These are phyloP conservation scores for Entamoeba invadens DNA, from an alignment of 208 protist species.

Conservation along the genomic window DNA sequence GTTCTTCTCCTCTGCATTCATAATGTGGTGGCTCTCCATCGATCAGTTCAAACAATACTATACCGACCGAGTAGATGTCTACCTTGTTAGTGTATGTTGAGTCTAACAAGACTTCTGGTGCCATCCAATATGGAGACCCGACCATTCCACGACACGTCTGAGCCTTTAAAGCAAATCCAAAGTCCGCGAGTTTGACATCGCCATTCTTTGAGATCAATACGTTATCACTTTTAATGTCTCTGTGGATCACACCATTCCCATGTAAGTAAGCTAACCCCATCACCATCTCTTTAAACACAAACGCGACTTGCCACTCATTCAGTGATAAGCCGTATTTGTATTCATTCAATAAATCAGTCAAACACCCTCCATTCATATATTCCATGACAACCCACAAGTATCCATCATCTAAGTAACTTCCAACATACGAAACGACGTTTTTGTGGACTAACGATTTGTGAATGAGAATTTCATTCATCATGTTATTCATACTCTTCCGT, in stretches of 20 bases:
- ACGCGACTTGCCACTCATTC: conserved; percentile 41
- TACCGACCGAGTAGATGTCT: conserved; percentile 17
- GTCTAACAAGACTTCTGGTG: conserved; percentile 8
- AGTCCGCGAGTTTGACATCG: conserved; percentile 23
- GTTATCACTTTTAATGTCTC: conserved; percentile 20
- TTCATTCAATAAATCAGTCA: conserved; percentile 39
- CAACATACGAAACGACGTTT: conserved; percentile 52
- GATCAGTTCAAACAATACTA: conserved; percentile 7
- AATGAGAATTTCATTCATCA: conserved; percentile 47
- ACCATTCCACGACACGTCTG: neutral
- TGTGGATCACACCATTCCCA: neutral
- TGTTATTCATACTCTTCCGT: conserved; percentile 37
- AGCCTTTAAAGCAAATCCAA: conserved; percentile 1
- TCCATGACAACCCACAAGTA: conserved; percentile 46
- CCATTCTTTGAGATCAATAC: conserved; percentile 8
- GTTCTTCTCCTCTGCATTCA: neutral
- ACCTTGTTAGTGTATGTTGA: neutral
- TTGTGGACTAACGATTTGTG: conserved; percentile 42
- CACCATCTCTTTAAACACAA: conserved; percentile 11
- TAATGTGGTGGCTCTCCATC: conserved; percentile 6
- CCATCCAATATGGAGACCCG: conserved; percentile 20
- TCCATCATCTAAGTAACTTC: conserved; percentile 35
- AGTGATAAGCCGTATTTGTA: conserved; percentile 23
- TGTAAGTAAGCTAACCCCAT: neutral
- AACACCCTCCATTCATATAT: conserved; percentile 45